A percentile compares a stretch with the other conserved stretches of the same genome.
These are phyloP conservation scores for Excoecaria cochinchinensis DNA, from an alignment of 345 rosid genomes.

Conservation along the genomic window DNA sequence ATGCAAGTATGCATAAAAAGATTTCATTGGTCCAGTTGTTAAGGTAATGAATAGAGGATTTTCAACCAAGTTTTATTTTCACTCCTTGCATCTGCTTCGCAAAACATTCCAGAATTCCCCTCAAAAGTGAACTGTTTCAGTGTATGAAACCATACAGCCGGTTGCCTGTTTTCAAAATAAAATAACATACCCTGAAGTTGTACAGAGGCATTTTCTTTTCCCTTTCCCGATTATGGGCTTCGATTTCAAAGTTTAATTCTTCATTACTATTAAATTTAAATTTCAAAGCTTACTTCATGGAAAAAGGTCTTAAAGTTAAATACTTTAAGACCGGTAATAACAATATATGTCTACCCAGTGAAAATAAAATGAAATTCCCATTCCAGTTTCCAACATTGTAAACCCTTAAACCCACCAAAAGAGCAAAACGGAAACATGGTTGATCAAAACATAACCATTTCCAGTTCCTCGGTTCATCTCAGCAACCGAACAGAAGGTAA, in stretches of 20 bases:
- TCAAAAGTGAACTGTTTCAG: background rate
- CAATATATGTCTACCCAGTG: background rate
- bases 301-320: background rate
- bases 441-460: background rate
- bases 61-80: background rate
- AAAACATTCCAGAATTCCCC: background rate
- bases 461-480: background rate
- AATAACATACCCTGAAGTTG: background rate
- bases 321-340: background rate
- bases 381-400: slow-evolving; percentile 1
- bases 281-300: background rate
- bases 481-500: background rate
- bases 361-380: background rate
- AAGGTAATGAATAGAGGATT: background rate
- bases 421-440: background rate
- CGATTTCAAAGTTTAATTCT: background rate
- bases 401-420: slow-evolving; percentile 5
- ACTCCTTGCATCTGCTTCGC: background rate
- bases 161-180: background rate
- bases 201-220: background rate
- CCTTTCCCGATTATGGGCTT: background rate
- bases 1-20: background rate
- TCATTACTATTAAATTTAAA: background rate
- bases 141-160: background rate
- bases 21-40: background rate